Percentiles rank a stretch among this genome's conserved stretches.
Conservation (phyloP, 169 alveolate genomes). For the Plasmodium cynomolgi region DNA sequence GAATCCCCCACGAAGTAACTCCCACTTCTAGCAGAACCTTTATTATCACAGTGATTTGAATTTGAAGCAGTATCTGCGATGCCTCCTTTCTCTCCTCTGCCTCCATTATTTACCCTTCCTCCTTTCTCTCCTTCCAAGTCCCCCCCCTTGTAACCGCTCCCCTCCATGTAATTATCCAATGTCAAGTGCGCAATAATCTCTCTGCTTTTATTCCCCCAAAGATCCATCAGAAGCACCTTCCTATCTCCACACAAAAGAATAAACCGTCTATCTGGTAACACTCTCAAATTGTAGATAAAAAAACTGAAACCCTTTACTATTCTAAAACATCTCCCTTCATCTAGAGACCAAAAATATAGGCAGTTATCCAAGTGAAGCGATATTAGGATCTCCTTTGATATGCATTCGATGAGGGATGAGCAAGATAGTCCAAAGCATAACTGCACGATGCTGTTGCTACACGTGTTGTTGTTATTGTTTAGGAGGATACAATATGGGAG, state of each 20-base stretch:
- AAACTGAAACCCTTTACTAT: conserved; percentile 49
- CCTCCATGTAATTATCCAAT: background rate
- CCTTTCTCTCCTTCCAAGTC: background rate
- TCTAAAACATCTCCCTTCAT: conserved; percentile 73
- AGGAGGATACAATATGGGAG: conserved; percentile 58
- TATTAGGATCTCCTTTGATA: conserved; percentile 64
- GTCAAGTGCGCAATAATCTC: conserved; percentile 41
- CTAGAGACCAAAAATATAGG: conserved; percentile 68
- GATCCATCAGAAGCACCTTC: conserved; percentile 35
- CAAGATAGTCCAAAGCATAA: conserved; percentile 64
- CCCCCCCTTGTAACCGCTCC: background rate
- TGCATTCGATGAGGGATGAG: conserved; percentile 51
- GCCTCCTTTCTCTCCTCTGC: background rate
- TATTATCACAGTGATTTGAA: background rate
- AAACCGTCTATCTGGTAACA: conserved; percentile 71
- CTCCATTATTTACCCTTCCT: background rate
- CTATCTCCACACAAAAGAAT: conserved; percentile 22
- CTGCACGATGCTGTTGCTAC: conserved; percentile 54
- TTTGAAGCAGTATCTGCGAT: background rate
- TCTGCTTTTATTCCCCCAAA: conserved; percentile 50
- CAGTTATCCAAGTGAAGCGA: conserved; percentile 52
- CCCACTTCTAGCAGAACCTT: background rate
- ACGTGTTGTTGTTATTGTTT: conserved; percentile 38
- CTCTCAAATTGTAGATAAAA: conserved; percentile 40
- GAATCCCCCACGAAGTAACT: conserved; percentile 13